Conservation (phyloP, 129 eudicot species). For the Lactuca saligna region DNA sequence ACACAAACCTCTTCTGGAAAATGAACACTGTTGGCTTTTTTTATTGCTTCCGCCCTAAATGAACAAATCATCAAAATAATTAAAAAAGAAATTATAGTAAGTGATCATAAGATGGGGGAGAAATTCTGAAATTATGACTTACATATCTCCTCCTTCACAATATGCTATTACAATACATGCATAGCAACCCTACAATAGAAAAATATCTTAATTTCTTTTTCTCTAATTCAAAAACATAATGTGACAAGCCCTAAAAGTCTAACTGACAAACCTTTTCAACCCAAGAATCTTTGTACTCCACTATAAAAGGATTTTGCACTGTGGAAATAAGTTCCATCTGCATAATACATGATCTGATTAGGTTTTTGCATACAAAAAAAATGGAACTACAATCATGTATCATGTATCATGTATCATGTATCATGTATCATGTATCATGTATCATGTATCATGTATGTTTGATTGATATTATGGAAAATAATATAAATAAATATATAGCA, state of each 20-base stretch:
- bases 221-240: neutral
- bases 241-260: too few relatives aligned
- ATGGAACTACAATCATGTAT: too few relatives aligned
- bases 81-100: neutral
- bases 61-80: slow-evolving; percentile 19
- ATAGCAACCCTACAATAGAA: slow-evolving; percentile 78
- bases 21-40: slow-evolving; percentile 74
- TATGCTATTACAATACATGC: slow-evolving; percentile 89
- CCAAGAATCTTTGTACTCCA: slow-evolving; percentile 97
- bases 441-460: neutral
- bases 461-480: neutral
- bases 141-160: slow-evolving; percentile 99
- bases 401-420: too few relatives aligned
- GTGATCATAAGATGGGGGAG: neutral
- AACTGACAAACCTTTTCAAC: slow-evolving; percentile 79
- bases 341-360: slow-evolving; percentile 12
- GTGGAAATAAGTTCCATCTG: slow-evolving; percentile 93
- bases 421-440: neutral
- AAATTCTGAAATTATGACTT: slow-evolving; percentile 27
- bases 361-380: too few relatives aligned
- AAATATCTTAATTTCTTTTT: neutral
- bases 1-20: slow-evolving; percentile 85
- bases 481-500: slow-evolving; percentile 13
- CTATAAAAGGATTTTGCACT: slow-evolving; percentile 73
- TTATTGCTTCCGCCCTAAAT: slow-evolving; percentile 77